Evolutionary conservation across 2,329 filamentous ascomycete species (phyloP), one percentile per base, ranked within the genome.

Genomic region (Torrubiella hemipterigena): DNA sequence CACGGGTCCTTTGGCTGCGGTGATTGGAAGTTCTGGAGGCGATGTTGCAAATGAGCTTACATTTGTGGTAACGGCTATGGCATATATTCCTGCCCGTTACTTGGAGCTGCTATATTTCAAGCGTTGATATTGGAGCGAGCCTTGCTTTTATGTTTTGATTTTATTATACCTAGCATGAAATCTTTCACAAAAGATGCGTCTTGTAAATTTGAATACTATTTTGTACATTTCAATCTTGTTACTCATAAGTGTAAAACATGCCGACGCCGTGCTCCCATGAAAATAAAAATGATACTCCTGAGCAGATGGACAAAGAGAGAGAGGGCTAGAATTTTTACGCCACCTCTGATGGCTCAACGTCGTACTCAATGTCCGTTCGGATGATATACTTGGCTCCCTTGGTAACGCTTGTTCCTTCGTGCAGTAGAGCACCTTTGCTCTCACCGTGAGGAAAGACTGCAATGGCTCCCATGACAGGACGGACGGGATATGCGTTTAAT

Each of bases 401-500:
- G n/a, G 65, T 61, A 0, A 83, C 78, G 0, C 78, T 77, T 0
- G 78, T 81, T 0, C 78, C 78, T 46, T 82, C 78, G 42, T 83
- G 78, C 35, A 83, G 44, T 32, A 81, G 48, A 5, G 74, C 75
- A 0, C 74, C 75, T 24, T 67, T 67, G 0, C 71, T 66, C 41
- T 82, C 77, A 0, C 77, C 78, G 34, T 83, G 78, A 0, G 78
- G 77, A 38, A 83, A 82, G 4, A 83, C 59, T 0, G 75, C 76
- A 0, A 79, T 72, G 27, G 65, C 68, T 5, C 78, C 78, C 68
- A 80, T 78, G 8, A 81, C 68, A 0, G 78, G 78, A 33, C 70
- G 68, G 1, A 83, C 68, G 0, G 75, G 73, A 41, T 81, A 81
- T 1, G 77, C 77, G 41, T 82, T 81, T 40, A 83, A 63, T 1